phyloP scores from a whole-genome alignment of 2,329 filamentous ascomycete species.

The Aurifilum marmelostoma region DNA sequence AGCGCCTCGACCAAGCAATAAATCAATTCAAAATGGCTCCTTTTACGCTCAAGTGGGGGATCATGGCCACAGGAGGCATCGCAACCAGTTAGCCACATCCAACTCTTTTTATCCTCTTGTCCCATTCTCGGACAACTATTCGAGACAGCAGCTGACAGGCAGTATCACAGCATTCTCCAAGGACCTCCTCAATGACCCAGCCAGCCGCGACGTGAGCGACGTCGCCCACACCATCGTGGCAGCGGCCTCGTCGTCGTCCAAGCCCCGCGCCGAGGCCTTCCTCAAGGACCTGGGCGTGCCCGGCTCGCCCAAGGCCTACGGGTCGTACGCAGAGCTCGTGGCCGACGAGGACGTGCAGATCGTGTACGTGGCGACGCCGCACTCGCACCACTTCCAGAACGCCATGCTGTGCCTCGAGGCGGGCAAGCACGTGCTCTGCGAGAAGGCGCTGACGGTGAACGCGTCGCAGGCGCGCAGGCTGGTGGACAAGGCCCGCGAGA shows the following conservation, averaged over 20 bases:
- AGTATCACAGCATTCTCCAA: conserved; percentile 63
- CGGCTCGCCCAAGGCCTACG: conserved; percentile 70
- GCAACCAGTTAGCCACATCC: conserved; percentile 38
- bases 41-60: conserved; percentile 60
- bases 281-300: conserved; percentile 72
- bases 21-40: conserved; percentile 45
- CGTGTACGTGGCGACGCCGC: conserved; percentile 86
- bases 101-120: neutral
- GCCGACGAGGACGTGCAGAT: conserved; percentile 79
- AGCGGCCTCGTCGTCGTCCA: conserved; percentile 77
- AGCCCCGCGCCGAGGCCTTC: conserved; percentile 71
- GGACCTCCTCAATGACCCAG: conserved; percentile 77
- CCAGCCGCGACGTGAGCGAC: conserved; percentile 69
- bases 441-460: conserved; percentile 88
- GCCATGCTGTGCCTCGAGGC: conserved; percentile 80
- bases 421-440: conserved; percentile 86
- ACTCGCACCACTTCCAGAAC: conserved; percentile 93
- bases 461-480: conserved; percentile 75
- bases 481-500: conserved; percentile 70
- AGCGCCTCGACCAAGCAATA: neutral
- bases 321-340: conserved; percentile 81
- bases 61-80: conserved; percentile 64
- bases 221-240: conserved; percentile 78
- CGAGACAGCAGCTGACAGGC: conserved; percentile 14
- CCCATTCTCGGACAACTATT: neutral